Conservation (phyloP, 208 protist species). For the Acanthamoeba lugdunensis region DNA sequence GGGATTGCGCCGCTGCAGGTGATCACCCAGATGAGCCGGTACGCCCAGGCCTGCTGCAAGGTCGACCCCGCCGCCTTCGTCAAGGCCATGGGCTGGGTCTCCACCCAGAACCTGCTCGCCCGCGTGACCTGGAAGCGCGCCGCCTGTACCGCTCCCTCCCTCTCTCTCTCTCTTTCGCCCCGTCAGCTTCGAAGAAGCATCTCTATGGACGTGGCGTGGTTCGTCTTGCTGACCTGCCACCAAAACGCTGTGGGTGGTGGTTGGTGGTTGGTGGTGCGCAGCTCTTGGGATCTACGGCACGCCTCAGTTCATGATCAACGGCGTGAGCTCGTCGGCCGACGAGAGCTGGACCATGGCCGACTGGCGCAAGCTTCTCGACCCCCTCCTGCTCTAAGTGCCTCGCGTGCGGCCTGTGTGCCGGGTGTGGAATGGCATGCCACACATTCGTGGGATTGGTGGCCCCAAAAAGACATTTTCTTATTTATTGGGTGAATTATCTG, state of each 20-base stretch:
- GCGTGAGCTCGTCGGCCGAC: conserved; percentile 25
- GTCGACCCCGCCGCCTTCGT: neutral
- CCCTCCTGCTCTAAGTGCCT: conserved; percentile 25
- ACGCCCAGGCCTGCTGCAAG: neutral
- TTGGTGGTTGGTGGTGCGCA: neutral
- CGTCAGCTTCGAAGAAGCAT: neutral
- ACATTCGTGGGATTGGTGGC: no score
- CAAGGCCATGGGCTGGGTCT: conserved; percentile 37
- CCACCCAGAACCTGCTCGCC: neutral
- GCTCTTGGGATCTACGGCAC: conserved; percentile 70
- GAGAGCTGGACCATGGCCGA: conserved; percentile 23
- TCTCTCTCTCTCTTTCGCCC: no score
- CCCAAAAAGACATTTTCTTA: no score
- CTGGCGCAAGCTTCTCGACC: conserved; percentile 49
- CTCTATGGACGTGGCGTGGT: neutral
- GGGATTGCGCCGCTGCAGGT: conserved; percentile 5
- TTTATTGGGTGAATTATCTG: no score
- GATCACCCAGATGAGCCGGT: conserved; percentile 15
- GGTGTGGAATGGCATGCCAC: no score
- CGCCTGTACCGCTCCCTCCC: neutral
- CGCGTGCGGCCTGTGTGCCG: no score
- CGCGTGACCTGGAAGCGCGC: conserved; percentile 35
- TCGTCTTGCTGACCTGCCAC: neutral
- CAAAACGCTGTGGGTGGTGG: no score
- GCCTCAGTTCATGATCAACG: conserved; percentile 71